Base-by-base conservation (phyloP, 768 basidiomycete genomes). In the Paxillus rubicundulus region DNA sequence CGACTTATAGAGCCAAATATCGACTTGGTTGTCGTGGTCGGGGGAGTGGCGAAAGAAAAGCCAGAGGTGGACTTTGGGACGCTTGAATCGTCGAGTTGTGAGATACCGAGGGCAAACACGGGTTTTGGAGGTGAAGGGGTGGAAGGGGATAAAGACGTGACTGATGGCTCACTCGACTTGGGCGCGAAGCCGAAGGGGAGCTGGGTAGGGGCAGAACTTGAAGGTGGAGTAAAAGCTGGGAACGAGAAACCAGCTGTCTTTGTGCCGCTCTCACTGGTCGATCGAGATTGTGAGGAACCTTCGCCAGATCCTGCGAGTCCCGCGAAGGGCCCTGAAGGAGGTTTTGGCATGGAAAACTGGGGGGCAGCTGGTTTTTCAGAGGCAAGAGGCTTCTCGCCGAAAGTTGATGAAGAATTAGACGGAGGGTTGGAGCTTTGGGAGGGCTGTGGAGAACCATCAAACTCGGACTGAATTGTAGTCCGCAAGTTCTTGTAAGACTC, bases 401-500 rank as follows among this genome's bases (percentile, higher is more conserved):
- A 58, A 14, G 24, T 20, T 10, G 68, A 33, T 27, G 42, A 14
- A 49, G 58, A 38, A 32, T 49, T 50, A 13, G 59, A 49, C 18
- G 63, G 36, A 20, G 45, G 36, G 32, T 36, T 51, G 14, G 38
- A 36, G n/a, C 7, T 46, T 42, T 58, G 30, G 8, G 54, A 13
- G 3, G 52, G 12, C 46, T 64, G 65, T 1, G 61, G 54, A 16
- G 70, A 66, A 32, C 48, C 53, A 44, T 87, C 81, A 55, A 76
- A 83, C 20, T 84, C 80, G 44, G 77, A 76, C 63, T 84, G 81
- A 9, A 83, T 76, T 33, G 74, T 71, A 27, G 73, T 65, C 5
- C 89, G 81, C 20, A 82, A 61, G 16, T 70, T 71, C 61, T 76
- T 83, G 68, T 91, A 91, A 39, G 75, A 75, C 53, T 82, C 79